Percentiles rank a stretch among this genome's conserved stretches.
Evolutionary conservation across 1,139 yeast species (phyloP).

Genomic region (Pichia norvegensis): DNA sequence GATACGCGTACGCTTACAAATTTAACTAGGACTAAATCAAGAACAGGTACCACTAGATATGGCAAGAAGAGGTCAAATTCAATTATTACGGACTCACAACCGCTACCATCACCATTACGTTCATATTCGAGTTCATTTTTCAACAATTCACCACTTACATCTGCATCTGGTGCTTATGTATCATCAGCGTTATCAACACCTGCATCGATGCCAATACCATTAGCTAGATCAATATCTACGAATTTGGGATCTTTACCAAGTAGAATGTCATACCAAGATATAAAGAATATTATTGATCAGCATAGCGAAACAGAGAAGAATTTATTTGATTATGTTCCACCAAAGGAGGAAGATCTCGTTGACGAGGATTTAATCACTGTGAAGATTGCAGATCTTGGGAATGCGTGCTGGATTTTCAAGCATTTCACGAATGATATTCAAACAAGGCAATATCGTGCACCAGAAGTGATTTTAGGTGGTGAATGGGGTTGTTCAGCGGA

Average conservation of each 20-base stretch:
- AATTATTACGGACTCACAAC: conserved; percentile 56
- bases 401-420: conserved; percentile 66
- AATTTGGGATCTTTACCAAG: conserved; percentile 8
- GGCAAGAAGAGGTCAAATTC: conserved; percentile 55
- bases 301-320: conserved; percentile 19
- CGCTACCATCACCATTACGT: conserved; percentile 34
- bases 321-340: conserved; percentile 25
- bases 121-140: conserved; percentile 25
- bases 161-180: not conserved
- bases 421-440: conserved; percentile 83
- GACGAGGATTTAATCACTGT: conserved; percentile 39
- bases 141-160: conserved; percentile 19
- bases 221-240: conserved; percentile 8
- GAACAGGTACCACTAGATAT: conserved; percentile 25
- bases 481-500: conserved; percentile 82
- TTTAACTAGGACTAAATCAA: conserved; percentile 14
- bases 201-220: conserved; percentile 9
- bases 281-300: conserved; percentile 21
- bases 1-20: conserved; percentile 14
- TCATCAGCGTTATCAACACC: not conserved
- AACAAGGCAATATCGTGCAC: conserved; percentile 79
- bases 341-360: conserved; percentile 28
- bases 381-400: conserved; percentile 80
- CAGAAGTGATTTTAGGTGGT: conserved; percentile 64
- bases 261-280: conserved; percentile 21